A percentile compares a stretch with the other conserved stretches of the same genome.
phyloP scores from a whole-genome alignment of 768 basidiomycete species.

The Heimioporus sp. region DNA sequence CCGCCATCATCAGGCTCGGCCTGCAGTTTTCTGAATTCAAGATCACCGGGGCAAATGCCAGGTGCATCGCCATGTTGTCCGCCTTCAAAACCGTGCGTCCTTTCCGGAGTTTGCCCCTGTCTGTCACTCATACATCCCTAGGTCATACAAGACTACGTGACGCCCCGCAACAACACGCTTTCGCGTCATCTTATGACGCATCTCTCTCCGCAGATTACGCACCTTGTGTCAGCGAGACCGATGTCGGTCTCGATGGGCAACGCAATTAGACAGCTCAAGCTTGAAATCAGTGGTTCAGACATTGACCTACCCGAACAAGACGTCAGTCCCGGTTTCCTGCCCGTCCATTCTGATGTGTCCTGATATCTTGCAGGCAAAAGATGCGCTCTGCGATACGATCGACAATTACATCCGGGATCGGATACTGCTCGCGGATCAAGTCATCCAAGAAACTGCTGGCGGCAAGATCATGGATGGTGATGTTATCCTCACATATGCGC shows the following conservation, averaged over 20 bases:
- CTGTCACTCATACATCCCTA: slow-evolving; percentile 29
- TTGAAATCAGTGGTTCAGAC: slow-evolving; percentile 90
- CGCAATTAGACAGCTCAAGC: slow-evolving; percentile 89
- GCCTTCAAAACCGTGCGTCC: slow-evolving; percentile 84
- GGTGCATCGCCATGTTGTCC: slow-evolving; percentile 88
- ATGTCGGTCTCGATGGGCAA: slow-evolving; percentile 96
- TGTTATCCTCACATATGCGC: slow-evolving; percentile 88
- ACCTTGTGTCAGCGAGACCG: slow-evolving; percentile 83
- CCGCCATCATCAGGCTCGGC: slow-evolving; percentile 80
- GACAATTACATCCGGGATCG: slow-evolving; percentile 93
- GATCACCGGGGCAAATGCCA: slow-evolving; percentile 91
- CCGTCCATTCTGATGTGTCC: not conserved
- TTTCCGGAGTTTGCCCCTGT: not conserved
- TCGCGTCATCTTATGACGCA: slow-evolving; percentile 90
- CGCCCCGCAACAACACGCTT: slow-evolving; percentile 82
- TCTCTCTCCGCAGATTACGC: slow-evolving; percentile 89
- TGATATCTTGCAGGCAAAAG: slow-evolving; percentile 67
- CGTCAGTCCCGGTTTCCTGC: slow-evolving; percentile 42
- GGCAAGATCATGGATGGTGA: slow-evolving; percentile 96
- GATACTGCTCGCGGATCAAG: slow-evolving; percentile 89
- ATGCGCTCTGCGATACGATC: slow-evolving; percentile 77
- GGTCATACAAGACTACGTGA: slow-evolving; percentile 90
- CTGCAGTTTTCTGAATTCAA: slow-evolving; percentile 90
- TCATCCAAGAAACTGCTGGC: slow-evolving; percentile 85
- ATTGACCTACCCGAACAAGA: slow-evolving; percentile 95